Evolutionary conservation across 768 basidiomycete genomes (phyloP).

Genomic region (Stropharia rugosoannulata): DNA sequence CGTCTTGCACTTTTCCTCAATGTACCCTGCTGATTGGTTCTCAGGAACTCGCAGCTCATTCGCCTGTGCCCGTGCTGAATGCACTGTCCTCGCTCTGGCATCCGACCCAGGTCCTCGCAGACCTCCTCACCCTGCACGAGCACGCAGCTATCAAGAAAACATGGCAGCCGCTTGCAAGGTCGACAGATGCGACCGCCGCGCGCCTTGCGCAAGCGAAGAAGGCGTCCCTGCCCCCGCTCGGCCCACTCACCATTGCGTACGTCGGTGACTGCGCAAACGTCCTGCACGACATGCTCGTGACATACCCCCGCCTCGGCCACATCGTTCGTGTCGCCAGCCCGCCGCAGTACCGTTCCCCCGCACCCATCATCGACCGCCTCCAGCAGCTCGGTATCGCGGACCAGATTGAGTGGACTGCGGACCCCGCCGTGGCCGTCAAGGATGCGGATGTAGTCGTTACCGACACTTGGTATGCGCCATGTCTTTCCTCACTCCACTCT

Average conservation of each 20-base stretch:
- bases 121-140: conserved; percentile 88
- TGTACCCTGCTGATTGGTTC: conserved; percentile 2
- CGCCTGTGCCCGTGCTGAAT: conserved; percentile 92
- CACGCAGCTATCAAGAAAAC: conserved; percentile 26
- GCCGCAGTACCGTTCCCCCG: conserved; percentile 65
- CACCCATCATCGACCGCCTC: conserved; percentile 79
- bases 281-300: conserved; percentile 95
- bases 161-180: neutral
- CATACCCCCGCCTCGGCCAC: conserved; percentile 90
- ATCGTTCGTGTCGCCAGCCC: conserved; percentile 84
- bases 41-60: conserved; percentile 88
- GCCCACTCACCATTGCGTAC: conserved; percentile 87
- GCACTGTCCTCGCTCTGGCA: conserved; percentile 96
- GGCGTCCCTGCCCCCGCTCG: conserved; percentile 46
- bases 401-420: conserved; percentile 68
- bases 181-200: conserved; percentile 2
- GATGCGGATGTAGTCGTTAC: conserved; percentile 95
- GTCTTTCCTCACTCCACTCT: neutral
- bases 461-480: conserved; percentile 82
- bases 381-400: conserved; percentile 72
- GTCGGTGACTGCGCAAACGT: conserved; percentile 96
- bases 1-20: conserved; percentile 15
- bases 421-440: conserved; percentile 84
- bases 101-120: conserved; percentile 93
- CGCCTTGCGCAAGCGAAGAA: conserved; percentile 18